Conservation (phyloP, 2,329 filamentous ascomycete species). For the Clarireedia sp. region DNA sequence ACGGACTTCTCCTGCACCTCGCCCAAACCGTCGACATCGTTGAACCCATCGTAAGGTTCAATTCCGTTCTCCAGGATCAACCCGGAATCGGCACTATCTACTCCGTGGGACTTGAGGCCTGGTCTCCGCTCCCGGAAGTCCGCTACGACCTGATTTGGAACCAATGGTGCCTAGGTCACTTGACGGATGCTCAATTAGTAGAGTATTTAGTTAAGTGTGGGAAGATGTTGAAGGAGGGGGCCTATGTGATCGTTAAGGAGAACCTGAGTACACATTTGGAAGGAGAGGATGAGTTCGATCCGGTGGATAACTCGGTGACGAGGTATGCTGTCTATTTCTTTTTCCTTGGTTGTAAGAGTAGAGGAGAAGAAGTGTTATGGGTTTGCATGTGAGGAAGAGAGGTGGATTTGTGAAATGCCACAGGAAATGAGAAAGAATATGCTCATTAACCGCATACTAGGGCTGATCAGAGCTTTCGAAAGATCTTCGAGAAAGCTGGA, state of each 20-base stretch:
- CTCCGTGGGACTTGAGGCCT: constrained; percentile 67
- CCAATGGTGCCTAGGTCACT: constrained; percentile 83
- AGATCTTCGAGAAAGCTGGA: constrained; percentile 61
- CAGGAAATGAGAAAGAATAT: no score
- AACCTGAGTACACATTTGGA: constrained; percentile 38
- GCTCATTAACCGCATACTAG: constrained; percentile 31
- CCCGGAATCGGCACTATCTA: constrained; percentile 56
- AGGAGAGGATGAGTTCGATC: constrained; percentile 63
- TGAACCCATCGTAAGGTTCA: constrained; percentile 80
- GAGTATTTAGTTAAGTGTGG: constrained; percentile 58
- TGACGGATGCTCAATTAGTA: constrained; percentile 67
- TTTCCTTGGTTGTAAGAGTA: no score
- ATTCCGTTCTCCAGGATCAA: constrained; percentile 48
- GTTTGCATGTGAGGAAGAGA: no score
- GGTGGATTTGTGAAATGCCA: no score
- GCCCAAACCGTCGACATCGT: constrained; percentile 71
- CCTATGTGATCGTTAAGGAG: constrained; percentile 70
- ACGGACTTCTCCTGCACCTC: constrained; percentile 64
- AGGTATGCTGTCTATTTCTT: constrained; percentile 33
- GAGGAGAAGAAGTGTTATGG: no score
- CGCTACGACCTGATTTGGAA: constrained; percentile 79
- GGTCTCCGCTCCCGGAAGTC: constrained; percentile 41
- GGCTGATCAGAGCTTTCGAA: constrained; percentile 62
- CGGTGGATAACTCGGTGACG: constrained; percentile 69
- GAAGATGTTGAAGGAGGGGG: constrained; percentile 41